Evolutionary conservation across 2,329 filamentous ascomycete genomes (phyloP), one percentile per base, ranked within the genome.

Genomic region (Trichoderma pleuroti): DNA sequence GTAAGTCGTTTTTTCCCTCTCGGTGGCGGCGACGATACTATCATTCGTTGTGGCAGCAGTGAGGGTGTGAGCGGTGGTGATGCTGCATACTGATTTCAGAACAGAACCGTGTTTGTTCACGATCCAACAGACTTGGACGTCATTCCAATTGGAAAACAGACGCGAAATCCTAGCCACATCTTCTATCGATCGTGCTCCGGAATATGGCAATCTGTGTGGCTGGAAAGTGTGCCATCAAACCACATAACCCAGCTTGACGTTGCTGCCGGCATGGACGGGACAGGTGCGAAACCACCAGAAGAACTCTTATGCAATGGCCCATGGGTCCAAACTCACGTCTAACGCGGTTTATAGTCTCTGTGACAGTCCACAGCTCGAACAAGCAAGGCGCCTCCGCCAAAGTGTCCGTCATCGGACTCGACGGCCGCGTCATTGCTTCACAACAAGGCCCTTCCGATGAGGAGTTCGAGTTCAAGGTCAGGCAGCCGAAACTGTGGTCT

Each of bases 141-240:
- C 14, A 89, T 91, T 54, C 90, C 90, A 0, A 84, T 91, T 56
- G 91, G 91, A 72, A 92, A 92, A 77, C 90, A 91, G 77, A 86
- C 85, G 0, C 76, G 85, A 1, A 80, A 79, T 0, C 87, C 86
- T 0, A 85, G 83, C 12, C 87, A 89, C 74, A 93, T 93, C 72
- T 93, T 91, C 78, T 93, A 93, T 77, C 88, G 88, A 0, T 88
- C 91, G 0, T 93, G 90, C 76, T 90, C 88, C 39, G 91, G 91
- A 6, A 92, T 93, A 73, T 93, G 91, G 91, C 91, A 92, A 76
- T 86, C 85, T 21, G 91, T 93, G 0, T 93, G 91, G 91, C 80
- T 93, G 2, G 88, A 91, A 76, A 83, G 86, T n/a, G 88, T 86
- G 0, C 87, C 90, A 0, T 72, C 80, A 0, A 84, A 86, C 63